Evolutionary conservation across 139 green algal species (phyloP).

Genomic region (Tetratostichococcus sp.): DNA sequence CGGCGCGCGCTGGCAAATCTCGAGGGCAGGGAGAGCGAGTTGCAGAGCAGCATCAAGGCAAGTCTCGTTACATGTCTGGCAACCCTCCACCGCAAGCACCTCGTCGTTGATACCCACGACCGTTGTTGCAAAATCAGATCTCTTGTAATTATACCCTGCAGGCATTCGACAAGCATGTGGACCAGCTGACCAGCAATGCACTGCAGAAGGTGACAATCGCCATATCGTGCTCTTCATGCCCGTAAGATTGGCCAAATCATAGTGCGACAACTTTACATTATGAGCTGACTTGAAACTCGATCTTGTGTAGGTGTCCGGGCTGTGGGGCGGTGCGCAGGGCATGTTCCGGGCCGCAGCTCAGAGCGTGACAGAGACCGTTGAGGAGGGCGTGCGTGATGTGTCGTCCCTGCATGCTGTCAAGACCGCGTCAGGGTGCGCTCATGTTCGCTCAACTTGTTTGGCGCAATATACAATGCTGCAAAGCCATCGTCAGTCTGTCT

Average conservation of each 20-base stretch:
- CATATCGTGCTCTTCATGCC: too few relatives aligned
- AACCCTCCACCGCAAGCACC: too few relatives aligned
- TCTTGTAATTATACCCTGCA: background rate
- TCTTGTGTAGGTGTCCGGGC: background rate
- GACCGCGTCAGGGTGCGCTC: background rate
- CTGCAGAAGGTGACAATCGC: background rate
- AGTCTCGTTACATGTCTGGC: too few relatives aligned
- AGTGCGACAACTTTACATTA: too few relatives aligned
- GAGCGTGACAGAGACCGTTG: conserved; percentile 3
- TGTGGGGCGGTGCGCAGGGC: background rate
- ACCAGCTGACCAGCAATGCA: background rate
- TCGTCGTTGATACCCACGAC: too few relatives aligned
- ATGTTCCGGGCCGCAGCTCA: background rate
- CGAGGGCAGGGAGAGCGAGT: conserved; percentile 3
- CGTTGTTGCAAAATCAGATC: too few relatives aligned
- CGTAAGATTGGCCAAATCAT: too few relatives aligned
- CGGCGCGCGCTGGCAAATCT: conserved; percentile 13
- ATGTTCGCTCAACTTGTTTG: too few relatives aligned
- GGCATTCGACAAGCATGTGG: conserved; percentile 6
- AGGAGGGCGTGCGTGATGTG: background rate
- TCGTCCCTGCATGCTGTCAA: background rate
- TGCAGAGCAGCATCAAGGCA: background rate
- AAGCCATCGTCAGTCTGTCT: too few relatives aligned
- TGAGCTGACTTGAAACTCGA: too few relatives aligned
- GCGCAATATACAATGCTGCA: too few relatives aligned